These are phyloP conservation scores for Geosmithia putterillii DNA, from an alignment of 2,329 filamentous ascomycete species.

Conservation along the genomic window DNA sequence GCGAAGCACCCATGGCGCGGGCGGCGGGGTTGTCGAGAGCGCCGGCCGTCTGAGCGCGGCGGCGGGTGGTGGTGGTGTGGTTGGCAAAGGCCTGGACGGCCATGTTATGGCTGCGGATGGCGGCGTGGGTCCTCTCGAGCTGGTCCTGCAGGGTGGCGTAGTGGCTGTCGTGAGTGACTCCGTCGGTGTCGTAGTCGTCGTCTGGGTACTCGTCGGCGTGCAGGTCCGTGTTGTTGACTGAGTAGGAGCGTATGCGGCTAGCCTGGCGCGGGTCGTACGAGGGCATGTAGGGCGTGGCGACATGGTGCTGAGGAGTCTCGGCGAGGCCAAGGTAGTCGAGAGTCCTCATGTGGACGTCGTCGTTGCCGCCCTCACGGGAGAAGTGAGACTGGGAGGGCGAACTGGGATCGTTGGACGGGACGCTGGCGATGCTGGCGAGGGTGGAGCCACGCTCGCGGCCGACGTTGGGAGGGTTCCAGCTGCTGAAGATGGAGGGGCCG, in stretches of 20 bases:
- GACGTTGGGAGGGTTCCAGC: constrained; percentile 57
- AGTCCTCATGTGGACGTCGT: constrained; percentile 82
- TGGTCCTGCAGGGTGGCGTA: constrained; percentile 50
- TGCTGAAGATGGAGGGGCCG: constrained; percentile 81
- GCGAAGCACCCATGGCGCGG: constrained; percentile 45
- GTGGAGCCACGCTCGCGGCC: constrained; percentile 78
- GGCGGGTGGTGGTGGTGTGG: constrained; percentile 70
- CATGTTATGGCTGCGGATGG: constrained; percentile 82
- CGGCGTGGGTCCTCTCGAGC: constrained; percentile 50
- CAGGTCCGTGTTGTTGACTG: constrained; percentile 96
- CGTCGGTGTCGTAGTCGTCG: constrained; percentile 15
- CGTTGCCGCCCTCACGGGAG: constrained; percentile 71
- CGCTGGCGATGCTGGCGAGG: constrained; percentile 68
- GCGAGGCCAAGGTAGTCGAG: constrained; percentile 92
- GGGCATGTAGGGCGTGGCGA: constrained; percentile 64
- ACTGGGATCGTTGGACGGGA: constrained; percentile 79
- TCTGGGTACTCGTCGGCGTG: constrained; percentile 81
- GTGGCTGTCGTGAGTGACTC: constrained; percentile 38
- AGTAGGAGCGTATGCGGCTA: constrained; percentile 91
- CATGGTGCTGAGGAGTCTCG: constrained; percentile 77
- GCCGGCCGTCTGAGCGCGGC: constrained; percentile 82
- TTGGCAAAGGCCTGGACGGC: constrained; percentile 82
- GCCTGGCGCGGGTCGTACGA: constrained; percentile 65
- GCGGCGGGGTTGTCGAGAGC: constrained; percentile 70
- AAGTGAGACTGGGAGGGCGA: constrained; percentile 81